phyloP scores from a whole-genome alignment of 1,284 basidiomycete genomes.

The Cerrena zonata region DNA sequence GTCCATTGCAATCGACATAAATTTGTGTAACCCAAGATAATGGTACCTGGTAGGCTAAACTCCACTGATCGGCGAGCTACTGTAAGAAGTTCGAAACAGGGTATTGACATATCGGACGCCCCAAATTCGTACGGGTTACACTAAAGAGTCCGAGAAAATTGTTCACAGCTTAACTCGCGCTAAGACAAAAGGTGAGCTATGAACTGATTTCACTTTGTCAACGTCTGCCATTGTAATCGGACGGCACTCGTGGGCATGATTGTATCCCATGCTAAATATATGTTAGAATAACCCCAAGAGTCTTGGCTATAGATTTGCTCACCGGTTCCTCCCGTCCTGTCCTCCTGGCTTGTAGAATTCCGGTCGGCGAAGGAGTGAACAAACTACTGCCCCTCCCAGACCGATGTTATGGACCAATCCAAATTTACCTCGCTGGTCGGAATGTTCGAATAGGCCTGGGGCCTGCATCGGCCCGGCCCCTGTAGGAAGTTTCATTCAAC shows the following conservation, averaged over 20 bases:
- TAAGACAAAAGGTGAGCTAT: constrained; percentile 29
- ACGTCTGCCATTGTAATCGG: constrained; percentile 59
- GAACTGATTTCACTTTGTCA: constrained; percentile 68
- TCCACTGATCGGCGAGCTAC: too few species aligned
- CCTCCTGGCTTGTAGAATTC: constrained; percentile 64
- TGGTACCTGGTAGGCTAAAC: background rate
- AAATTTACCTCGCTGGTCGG: constrained; percentile 68
- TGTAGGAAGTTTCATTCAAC: constrained; percentile 22
- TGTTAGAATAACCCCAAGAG: constrained; percentile 4
- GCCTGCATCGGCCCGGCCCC: constrained; percentile 82
- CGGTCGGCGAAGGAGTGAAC: constrained; percentile 67
- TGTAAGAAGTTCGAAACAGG: too few species aligned
- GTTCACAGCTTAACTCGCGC: constrained; percentile 20
- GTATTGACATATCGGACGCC: too few species aligned
- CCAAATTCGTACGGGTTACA: too few species aligned
- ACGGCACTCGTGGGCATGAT: constrained; percentile 67
- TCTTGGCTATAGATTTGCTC: constrained; percentile 14
- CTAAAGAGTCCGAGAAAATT: background rate
- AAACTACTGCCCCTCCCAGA: constrained; percentile 74
- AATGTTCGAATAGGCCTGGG: constrained; percentile 56
- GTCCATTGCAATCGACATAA: background rate
- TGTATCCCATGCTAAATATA: constrained; percentile 65
- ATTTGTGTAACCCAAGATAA: background rate
- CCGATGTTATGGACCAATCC: constrained; percentile 83
- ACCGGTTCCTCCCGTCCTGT: constrained; percentile 63